Percentiles rank a stretch among this genome's conserved stretches.
Evolutionary conservation across 306 rosid genomes (phyloP).

Genomic region (Lathyrus aphaca): DNA sequence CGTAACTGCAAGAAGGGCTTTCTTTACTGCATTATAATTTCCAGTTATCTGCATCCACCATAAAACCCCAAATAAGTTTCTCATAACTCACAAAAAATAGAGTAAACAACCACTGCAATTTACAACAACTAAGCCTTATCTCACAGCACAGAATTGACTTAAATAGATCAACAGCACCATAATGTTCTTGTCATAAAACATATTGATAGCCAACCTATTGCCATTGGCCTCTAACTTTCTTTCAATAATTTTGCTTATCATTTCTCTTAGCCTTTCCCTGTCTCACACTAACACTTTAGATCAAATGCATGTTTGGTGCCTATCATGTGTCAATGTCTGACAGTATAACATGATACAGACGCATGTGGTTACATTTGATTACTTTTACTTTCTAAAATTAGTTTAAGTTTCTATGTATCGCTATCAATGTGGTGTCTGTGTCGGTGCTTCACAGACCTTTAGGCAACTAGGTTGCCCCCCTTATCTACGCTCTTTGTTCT

Average conservation of each 20-base stretch:
- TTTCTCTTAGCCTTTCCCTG: background rate
- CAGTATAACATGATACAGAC: too few relatives aligned
- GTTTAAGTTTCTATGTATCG: too few relatives aligned
- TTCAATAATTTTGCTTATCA: background rate
- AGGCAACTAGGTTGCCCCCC: too few relatives aligned
- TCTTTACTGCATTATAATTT: constrained; percentile 65
- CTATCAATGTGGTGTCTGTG: too few relatives aligned
- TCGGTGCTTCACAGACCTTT: too few relatives aligned
- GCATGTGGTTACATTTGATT: too few relatives aligned
- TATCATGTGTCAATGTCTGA: too few relatives aligned
- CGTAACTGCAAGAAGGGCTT: constrained; percentile 72
- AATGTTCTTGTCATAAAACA: background rate
- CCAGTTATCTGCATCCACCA: constrained; percentile 68
- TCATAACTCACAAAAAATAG: constrained; percentile 1
- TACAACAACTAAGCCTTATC: background rate
- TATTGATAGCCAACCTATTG: background rate
- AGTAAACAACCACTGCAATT: background rate
- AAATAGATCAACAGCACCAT: background rate
- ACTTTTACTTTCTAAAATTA: too few relatives aligned
- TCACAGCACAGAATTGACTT: background rate
- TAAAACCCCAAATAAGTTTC: constrained; percentile 16
- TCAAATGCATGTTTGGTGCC: too few relatives aligned
- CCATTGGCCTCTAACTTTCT: background rate
- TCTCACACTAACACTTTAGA: too few relatives aligned
- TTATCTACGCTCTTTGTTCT: too few relatives aligned